Base-by-base conservation (phyloP, 2,329 filamentous ascomycete genomes). In the Simplicillium sp. region DNA sequence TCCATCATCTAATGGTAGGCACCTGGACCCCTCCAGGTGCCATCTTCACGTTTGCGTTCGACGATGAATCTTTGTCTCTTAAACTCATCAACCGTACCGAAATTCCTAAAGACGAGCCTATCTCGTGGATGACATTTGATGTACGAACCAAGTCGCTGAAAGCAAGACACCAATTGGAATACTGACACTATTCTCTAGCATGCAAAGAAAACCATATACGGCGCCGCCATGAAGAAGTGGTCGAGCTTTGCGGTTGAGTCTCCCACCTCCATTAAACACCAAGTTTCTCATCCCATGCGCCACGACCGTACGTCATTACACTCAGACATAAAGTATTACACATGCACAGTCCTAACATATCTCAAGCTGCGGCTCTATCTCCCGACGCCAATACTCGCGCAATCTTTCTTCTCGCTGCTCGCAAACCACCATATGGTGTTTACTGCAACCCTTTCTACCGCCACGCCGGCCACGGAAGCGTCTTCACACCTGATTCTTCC, bases 161-260 rank as follows among this genome's bases (percentile, higher is more conserved):
- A 34, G 13, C 40, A 8, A 14, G n/a, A 18, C 16, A n/a, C 15
- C 36, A 34, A 34, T 13, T 35, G 16, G 17, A 34, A 18, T 34
- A 11, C 35, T 28, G 31, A n/a, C 6, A 3, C 13, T 16, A 13
- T 7, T 14, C 17, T 42, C 40, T 55, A 90, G 82, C 86, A 94
- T 63, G 68, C 74, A 46, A 84, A 82, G 55, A 90, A 87, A 63
- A 83, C 84, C 58, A 82, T 94, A 45, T 94, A 94, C 60, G 87
- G 87, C 53, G 82, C 87, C 3, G 85, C 86, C 45, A 92, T 92
- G 86, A 94, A 94, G 71, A 90, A 88, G 60, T 94, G 87, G 86
- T 82, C 82, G 38, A 88, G 83, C 58, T 90, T 86, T 60, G 69
- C 79, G 36, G 83, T 94, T 53, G 76, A 81, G 52, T 82, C 76